A percentile compares a stretch with the other conserved stretches of the same genome.
Evolutionary conservation across 2,329 filamentous ascomycete genomes (phyloP).

Genomic region (Hypocreales sp.): DNA sequence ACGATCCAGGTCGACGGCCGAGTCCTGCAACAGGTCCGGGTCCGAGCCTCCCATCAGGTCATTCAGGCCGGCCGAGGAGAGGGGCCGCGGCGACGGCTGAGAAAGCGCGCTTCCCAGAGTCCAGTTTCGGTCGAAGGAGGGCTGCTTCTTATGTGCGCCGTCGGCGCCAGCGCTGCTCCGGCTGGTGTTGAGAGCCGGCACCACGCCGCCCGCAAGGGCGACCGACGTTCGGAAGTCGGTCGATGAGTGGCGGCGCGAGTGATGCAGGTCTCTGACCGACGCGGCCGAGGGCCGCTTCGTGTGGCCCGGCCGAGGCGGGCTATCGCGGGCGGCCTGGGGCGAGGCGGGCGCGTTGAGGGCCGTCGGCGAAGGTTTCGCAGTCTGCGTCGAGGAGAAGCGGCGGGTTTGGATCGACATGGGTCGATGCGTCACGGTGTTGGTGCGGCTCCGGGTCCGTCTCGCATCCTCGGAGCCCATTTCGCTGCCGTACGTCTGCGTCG

Average conservation of each 20-base stretch:
- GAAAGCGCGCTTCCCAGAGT: slow-evolving; percentile 39
- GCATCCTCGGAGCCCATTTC: slow-evolving; percentile 41
- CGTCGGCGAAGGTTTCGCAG: slow-evolving; percentile 30
- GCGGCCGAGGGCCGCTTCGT: slow-evolving; percentile 59
- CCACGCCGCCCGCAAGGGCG: slow-evolving; percentile 6
- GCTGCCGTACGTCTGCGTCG: slow-evolving; percentile 41
- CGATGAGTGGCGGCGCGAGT: slow-evolving; percentile 76
- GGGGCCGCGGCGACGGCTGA: slow-evolving; percentile 24
- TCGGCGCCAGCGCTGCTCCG: slow-evolving; percentile 26
- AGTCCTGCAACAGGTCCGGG: slow-evolving; percentile 25
- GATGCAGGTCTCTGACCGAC: slow-evolving; percentile 66
- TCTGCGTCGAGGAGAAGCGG: slow-evolving; percentile 33
- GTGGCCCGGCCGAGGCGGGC: slow-evolving; percentile 29
- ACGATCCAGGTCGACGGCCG: slow-evolving; percentile 54
- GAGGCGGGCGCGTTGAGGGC: slow-evolving; percentile 24
- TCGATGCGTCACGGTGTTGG: slow-evolving; percentile 38
- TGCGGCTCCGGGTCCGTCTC: slow-evolving; percentile 35
- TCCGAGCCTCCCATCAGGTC: slow-evolving; percentile 23
- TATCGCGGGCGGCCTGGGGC: slow-evolving; percentile 23
- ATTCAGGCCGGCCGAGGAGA: slow-evolving; percentile 36
- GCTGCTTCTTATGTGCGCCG: slow-evolving; percentile 43
- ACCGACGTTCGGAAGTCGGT: slow-evolving; percentile 48
- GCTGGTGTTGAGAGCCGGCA: slow-evolving; percentile 26
- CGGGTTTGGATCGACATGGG: slow-evolving; percentile 30
- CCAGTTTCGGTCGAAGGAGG: slow-evolving; percentile 58